Base-by-base conservation (phyloP, 2,329 filamentous ascomycete genomes). In the Nothopassalora personata region DNA sequence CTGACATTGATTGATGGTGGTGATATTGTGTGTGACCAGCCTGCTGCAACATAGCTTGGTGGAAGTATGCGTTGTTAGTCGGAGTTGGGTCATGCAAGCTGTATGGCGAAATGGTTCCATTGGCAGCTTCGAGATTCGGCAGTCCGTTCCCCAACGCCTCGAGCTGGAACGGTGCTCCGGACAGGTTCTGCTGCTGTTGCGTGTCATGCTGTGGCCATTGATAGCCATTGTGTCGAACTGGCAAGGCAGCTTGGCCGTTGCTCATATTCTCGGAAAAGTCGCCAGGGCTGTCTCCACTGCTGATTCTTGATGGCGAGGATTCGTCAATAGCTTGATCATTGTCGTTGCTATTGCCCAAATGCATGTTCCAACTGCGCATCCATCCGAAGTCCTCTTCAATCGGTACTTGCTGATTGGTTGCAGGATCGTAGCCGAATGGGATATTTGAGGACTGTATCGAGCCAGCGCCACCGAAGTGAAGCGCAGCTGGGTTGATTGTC, bases 261-360 rank as follows among this genome's bases (percentile, higher is more conserved):
- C 94, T 80, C 87, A 96, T 91, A 60, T 91, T 86, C 72, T 97
- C 94, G 75, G 90, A 95, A 73, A 92, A 89, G 53, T 88, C 90
- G 72, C 89, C 93, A 71, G 95, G 92, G 75, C 92, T 97, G 60
- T 90, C 90, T 47, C 90, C 96, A 77, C 93, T 97, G 77, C 93
- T 97, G 73, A 97, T 93, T 50, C 91, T 91, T 8, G 94, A 97
- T 15, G 94, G 94, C 13, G 94, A 97, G 10, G 94, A 97, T 60
- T 89, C 91, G 68, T 96, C 93, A 56, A 97, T 84, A 30, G 90
- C 91, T 65, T 86, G 88, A 67, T 96, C 91, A 68, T 88, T 88
- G 58, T 83, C 84, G 67, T 68, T 56, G 81, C 66, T 66, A 71
- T 73, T 61, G 70, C 68, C 82, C 80, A 93, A 84, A 49, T 89